Conservation (phyloP, 2,329 filamentous ascomycete genomes). For the Aspergillus thermomutatus region DNA sequence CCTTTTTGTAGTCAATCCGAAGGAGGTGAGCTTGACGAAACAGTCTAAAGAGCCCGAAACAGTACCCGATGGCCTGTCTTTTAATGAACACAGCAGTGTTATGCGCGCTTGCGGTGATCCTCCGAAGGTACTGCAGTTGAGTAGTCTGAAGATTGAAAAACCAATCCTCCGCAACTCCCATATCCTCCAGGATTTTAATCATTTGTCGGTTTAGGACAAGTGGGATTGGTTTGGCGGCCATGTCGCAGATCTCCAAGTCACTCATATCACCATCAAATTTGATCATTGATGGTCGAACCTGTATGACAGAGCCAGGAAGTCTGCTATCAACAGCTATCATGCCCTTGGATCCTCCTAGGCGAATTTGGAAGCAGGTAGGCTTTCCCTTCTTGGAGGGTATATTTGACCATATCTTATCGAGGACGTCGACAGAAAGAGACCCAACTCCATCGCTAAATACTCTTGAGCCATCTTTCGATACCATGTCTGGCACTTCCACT, state of each 20-base stretch:
- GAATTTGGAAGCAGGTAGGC: slow-evolving; percentile 71
- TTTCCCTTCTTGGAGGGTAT: slow-evolving; percentile 47
- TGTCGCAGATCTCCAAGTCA: slow-evolving; percentile 42
- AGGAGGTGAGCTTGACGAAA: slow-evolving; percentile 56
- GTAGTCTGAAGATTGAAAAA: slow-evolving; percentile 64
- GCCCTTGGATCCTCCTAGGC: slow-evolving; percentile 71
- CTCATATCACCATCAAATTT: slow-evolving; percentile 65
- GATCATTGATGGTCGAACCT: slow-evolving; percentile 70
- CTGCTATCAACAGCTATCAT: slow-evolving; percentile 69
- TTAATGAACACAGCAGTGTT: slow-evolving; percentile 68
- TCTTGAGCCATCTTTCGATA: slow-evolving; percentile 40
- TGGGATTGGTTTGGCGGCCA: slow-evolving; percentile 63
- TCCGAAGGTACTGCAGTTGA: slow-evolving; percentile 59
- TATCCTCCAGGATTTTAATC: slow-evolving; percentile 83
- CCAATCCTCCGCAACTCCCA: slow-evolving; percentile 55
- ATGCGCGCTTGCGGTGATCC: slow-evolving; percentile 54
- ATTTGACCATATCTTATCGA: slow-evolving; percentile 55
- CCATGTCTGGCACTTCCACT: slow-evolving; percentile 23
- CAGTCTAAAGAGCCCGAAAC: slow-evolving; percentile 59
- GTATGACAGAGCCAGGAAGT: slow-evolving; percentile 57
- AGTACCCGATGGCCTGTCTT: slow-evolving; percentile 57
- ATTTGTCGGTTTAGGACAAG: slow-evolving; percentile 74
- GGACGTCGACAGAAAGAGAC: slow-evolving; percentile 61
- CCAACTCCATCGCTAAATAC: slow-evolving; percentile 79
- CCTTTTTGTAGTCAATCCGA: slow-evolving; percentile 62